Percentiles rank a stretch among this genome's conserved stretches.
Evolutionary conservation across 179 eudicot genomes (phyloP).

Genomic region (Actinidia chinensis): DNA sequence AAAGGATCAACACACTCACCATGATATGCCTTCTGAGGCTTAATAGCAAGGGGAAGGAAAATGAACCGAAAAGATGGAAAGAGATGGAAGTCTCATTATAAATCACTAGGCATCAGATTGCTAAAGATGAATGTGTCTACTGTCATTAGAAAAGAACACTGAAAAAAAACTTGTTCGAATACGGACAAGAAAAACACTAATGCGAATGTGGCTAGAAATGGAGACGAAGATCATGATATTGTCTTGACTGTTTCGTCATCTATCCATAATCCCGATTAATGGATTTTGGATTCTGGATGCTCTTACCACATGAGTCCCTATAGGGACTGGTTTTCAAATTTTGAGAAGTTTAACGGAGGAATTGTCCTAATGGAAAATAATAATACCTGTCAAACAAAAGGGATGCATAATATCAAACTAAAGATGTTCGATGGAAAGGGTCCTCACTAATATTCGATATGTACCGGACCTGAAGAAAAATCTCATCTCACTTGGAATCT

Average conservation of each 20-base stretch:
- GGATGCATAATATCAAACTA: too few species aligned
- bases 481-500: too few species aligned
- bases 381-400: background rate
- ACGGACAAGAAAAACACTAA: background rate
- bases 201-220: background rate
- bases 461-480: too few species aligned
- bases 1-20: background rate
- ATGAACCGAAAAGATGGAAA: too few species aligned
- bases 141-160: background rate
- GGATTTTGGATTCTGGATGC: background rate
- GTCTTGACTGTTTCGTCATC: background rate
- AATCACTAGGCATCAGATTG: too few species aligned
- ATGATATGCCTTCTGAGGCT: background rate
- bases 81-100: too few species aligned
- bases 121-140: background rate
- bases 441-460: too few species aligned
- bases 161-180: background rate
- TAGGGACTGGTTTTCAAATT: background rate
- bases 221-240: background rate
- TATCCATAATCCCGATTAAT: too few species aligned
- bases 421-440: too few species aligned
- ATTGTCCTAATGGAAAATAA: background rate
- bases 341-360: background rate
- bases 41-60: background rate
- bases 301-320: too few species aligned